Evolutionary conservation across 2,329 filamentous ascomycete genomes (phyloP), one percentile per base, ranked within the genome.

Genomic region (Penicillium sp.): DNA sequence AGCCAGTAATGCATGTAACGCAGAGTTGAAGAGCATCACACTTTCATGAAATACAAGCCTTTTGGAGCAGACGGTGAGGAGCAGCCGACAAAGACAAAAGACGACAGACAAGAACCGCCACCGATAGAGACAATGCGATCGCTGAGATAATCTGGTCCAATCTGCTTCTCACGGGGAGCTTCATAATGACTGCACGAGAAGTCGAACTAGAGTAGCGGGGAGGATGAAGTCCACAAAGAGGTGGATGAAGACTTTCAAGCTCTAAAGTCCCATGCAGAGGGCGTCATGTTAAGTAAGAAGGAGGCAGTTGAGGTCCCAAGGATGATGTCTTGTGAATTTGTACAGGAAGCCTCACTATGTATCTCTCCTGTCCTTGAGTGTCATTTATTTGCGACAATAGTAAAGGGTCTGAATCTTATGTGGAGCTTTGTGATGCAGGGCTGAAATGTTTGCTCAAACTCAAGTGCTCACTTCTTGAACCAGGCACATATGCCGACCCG

Each of bases 31-130:
- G 37, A 39, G n/a, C 21, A 39, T 39, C 37, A 2, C 37, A 39
- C 37, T 39, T 39, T 39, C 37, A 39, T 39, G 21, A 39, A 57
- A 42, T 57, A 52, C 14, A 52, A 26, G 3, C 26, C 42, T 21
- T 33, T 27, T 9, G 42, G 50, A 25, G 54, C 42, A n/a, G 54
- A 52, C n/a, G 54, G 42, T n/a, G 48, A 56, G 19, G 42, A 31
- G 48, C 48, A 56, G 25, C 54, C 48, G 21, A 46, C 43, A 47
- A 56, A 56, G 5, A 52, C 37, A 26, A 56, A 26, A 16, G 44
- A 21, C 52, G 54, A 47, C 48, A 56, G 42, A 51, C 27, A 26
- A 56, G 51, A 26, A 42, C 42, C 21, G 23, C 25, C 14, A 45
- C n/a, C 14, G 54, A 56, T 31, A 56, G 39, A 33, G 29, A 29